These are phyloP conservation scores for Fragaria ananassa DNA, from an alignment of 306 rosid genomes.

Conservation along the genomic window DNA sequence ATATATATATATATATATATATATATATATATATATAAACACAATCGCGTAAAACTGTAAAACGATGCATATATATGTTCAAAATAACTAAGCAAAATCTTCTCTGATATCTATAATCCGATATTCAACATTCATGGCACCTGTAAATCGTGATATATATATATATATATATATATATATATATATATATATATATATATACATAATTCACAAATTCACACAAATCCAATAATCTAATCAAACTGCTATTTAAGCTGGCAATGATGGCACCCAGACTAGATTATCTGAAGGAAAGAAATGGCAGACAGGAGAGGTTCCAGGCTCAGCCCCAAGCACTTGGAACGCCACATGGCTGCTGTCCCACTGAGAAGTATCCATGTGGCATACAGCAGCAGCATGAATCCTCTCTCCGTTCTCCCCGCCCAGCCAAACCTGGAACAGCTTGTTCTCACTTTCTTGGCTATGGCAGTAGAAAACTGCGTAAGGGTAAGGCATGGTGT, in stretches of 20 bases:
- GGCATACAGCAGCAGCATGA: constrained; percentile 64
- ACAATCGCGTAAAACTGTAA: background rate
- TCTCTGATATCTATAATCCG: background rate
- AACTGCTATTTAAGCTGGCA: background rate
- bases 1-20: too few relatives aligned
- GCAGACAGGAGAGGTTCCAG: constrained; percentile 63
- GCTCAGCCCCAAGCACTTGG: constrained; percentile 45
- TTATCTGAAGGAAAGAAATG: constrained; percentile 70
- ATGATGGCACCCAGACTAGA: constrained; percentile 55
- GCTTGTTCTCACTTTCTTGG: constrained; percentile 40
- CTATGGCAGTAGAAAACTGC: constrained; percentile 71
- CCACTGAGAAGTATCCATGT: constrained; percentile 82
- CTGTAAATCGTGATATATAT: too few relatives aligned
- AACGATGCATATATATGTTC: background rate
- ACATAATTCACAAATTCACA: background rate
- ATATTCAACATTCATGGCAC: background rate
- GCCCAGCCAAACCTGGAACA: constrained; percentile 46
- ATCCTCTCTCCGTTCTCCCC: constrained; percentile 57
- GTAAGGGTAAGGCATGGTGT: constrained; percentile 71
- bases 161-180: rapidly evolving
- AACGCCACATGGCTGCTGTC: constrained; percentile 55
- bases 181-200: too few relatives aligned
- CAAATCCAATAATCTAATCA: background rate
- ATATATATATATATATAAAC: too few relatives aligned
- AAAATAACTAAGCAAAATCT: too few relatives aligned